These are phyloP conservation scores for Aspergillus ellipticus DNA, from an alignment of 495 filamentous ascomycete species.

Conservation along the genomic window DNA sequence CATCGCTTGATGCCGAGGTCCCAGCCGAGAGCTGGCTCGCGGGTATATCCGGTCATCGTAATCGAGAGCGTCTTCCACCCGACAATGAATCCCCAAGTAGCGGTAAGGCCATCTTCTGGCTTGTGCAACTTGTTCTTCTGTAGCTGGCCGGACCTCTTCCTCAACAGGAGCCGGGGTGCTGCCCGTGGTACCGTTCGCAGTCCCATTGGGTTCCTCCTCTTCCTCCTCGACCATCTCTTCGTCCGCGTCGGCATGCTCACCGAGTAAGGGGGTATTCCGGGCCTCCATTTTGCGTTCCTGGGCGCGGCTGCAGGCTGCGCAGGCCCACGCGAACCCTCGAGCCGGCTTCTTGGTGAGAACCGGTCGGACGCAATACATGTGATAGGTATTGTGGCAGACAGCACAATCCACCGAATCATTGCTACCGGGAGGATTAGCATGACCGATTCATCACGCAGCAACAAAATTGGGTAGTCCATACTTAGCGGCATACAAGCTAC, in stretches of 20 bases:
- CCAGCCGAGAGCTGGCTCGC: conserved; percentile 86
- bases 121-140: conserved; percentile 85
- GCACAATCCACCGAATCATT: conserved; percentile 96
- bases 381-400: conserved; percentile 89
- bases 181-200: conserved; percentile 48
- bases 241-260: conserved; percentile 59
- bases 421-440: conserved; percentile 37
- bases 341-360: conserved; percentile 94
- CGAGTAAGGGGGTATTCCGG: conserved; percentile 71
- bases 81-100: conserved; percentile 93
- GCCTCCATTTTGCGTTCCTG: conserved; percentile 92
- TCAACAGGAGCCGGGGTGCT: conserved; percentile 57
- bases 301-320: conserved; percentile 88
- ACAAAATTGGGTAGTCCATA: conserved; percentile 35
- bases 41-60: conserved; percentile 98
- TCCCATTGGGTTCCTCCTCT: conserved; percentile 57
- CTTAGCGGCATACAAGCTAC: conserved; percentile 82
- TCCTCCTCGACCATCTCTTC: conserved; percentile 79
- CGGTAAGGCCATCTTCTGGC: conserved; percentile 94
- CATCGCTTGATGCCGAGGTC: conserved; percentile 86
- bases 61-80: conserved; percentile 92
- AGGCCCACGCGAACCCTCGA: conserved; percentile 96
- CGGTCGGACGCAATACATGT: conserved; percentile 96
- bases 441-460: background rate
- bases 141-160: conserved; percentile 63